Percentiles rank a stretch among this genome's conserved stretches.
Conservation (phyloP, 164 flowering plant species). For the Aristolochia fimbriata region DNA sequence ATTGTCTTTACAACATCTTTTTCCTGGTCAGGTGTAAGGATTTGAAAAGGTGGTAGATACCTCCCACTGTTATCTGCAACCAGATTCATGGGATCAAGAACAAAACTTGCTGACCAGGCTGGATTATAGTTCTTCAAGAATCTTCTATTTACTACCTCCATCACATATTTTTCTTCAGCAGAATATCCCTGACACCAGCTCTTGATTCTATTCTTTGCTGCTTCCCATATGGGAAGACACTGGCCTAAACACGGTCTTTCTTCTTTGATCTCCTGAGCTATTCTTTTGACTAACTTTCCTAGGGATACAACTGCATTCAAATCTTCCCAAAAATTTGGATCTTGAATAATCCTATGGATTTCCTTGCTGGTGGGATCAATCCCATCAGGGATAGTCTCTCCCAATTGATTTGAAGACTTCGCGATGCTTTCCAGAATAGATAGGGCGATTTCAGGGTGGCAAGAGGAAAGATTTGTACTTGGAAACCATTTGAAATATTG, state of each 20-base stretch:
- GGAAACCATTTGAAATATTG: constrained; percentile 6
- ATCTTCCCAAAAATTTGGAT: constrained; percentile 17
- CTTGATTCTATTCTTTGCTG: constrained; percentile 14
- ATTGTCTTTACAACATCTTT: constrained; percentile 54
- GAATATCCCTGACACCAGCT: constrained; percentile 16
- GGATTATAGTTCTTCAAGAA: constrained; percentile 47
- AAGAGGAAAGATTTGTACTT: constrained; percentile 2
- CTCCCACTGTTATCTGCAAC: constrained; percentile 43
- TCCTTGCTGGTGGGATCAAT: constrained; percentile 11
- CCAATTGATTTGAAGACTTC: constrained; percentile 6
- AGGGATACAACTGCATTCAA: constrained; percentile 7
- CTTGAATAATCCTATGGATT: constrained; percentile 12
- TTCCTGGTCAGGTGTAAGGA: constrained; percentile 50
- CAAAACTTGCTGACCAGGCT: constrained; percentile 61
- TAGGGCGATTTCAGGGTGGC: constrained; percentile 8
- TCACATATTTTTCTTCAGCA: constrained; percentile 16
- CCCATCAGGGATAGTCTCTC: constrained; percentile 5
- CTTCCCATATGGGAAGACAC: constrained; percentile 23
- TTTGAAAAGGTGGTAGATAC: constrained; percentile 59
- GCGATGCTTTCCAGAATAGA: constrained; percentile 14
- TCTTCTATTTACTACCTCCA: constrained; percentile 19
- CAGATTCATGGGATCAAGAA: constrained; percentile 52
- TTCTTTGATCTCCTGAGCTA: constrained; percentile 12
- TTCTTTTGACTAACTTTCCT: not conserved
- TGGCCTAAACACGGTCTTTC: constrained; percentile 22